A percentile compares a stretch with the other conserved stretches of the same genome.
Evolutionary conservation across 2,329 filamentous ascomycete genomes (phyloP).

Genomic region (Whalleya microplaca): DNA sequence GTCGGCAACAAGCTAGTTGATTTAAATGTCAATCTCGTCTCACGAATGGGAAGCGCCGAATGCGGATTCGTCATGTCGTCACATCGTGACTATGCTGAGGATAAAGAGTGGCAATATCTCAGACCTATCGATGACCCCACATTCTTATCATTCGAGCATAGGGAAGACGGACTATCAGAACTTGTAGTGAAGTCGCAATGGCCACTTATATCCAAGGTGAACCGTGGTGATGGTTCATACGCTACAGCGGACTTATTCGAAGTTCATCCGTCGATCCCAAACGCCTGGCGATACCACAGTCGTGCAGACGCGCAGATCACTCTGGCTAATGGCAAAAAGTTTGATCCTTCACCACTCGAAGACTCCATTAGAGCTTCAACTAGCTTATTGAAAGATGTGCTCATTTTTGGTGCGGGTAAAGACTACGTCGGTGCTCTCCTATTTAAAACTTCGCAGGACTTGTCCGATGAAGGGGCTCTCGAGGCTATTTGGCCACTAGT

Average conservation of each 20-base stretch:
- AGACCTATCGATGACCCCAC: conserved; percentile 41
- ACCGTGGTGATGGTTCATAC: conserved; percentile 62
- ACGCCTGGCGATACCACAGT: conserved; percentile 66
- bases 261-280: conserved; percentile 51
- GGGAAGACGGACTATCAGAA: conserved; percentile 50
- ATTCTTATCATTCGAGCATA: conserved; percentile 50
- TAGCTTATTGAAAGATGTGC: conserved; percentile 52
- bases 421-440: conserved; percentile 61
- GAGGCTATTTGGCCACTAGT: conserved; percentile 47
- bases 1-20: conserved; percentile 58
- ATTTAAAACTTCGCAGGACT: conserved; percentile 43
- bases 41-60: conserved; percentile 67
- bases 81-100: conserved; percentile 55
- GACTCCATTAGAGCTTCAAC: conserved; percentile 51
- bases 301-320: conserved; percentile 65
- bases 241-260: conserved; percentile 67
- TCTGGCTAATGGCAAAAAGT: conserved; percentile 69
- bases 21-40: conserved; percentile 58
- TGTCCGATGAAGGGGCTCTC: conserved; percentile 44
- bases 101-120: conserved; percentile 66
- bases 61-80: conserved; percentile 69
- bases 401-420: conserved; percentile 64
- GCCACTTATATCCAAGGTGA: conserved; percentile 63
- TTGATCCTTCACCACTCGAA: conserved; percentile 66
- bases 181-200: conserved; percentile 59